Evolutionary conservation across 768 basidiomycete genomes (phyloP).

Genomic region (Leccinum longicurvipes): DNA sequence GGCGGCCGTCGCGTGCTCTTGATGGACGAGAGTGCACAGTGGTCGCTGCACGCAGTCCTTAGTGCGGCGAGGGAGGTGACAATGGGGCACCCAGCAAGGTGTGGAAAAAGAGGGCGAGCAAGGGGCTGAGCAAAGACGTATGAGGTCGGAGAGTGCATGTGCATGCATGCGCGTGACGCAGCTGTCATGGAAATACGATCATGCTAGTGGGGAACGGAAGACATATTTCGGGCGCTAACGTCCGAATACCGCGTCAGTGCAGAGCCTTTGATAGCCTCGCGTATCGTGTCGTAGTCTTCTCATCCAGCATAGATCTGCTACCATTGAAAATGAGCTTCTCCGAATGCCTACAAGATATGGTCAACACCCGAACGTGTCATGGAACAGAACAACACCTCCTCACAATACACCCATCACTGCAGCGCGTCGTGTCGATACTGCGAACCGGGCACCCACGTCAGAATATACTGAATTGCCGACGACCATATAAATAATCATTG

Average conservation of each 20-base stretch:
- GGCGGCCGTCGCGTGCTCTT: too few relatives aligned
- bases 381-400: slow-evolving; percentile 14
- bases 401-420: slow-evolving; percentile 14
- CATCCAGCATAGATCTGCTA: not conserved
- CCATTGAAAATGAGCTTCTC: not conserved
- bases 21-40: too few relatives aligned
- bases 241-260: slow-evolving; percentile 3
- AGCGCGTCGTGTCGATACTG: slow-evolving; percentile 1
- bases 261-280: not conserved
- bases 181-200: not conserved
- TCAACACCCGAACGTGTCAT: not conserved
- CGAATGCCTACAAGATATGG: not conserved
- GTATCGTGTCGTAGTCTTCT: not conserved
- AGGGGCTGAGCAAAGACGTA: too few relatives aligned
- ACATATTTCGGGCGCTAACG: not conserved
- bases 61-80: too few relatives aligned
- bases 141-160: too few relatives aligned
- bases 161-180: too few relatives aligned
- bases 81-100: too few relatives aligned
- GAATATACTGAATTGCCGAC: slow-evolving; percentile 4
- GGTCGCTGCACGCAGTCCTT: too few relatives aligned
- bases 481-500: not conserved
- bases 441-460: slow-evolving; percentile 6
- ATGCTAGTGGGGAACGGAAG: not conserved
- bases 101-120: too few relatives aligned